phyloP scores from a whole-genome alignment of 2,329 filamentous ascomycete genomes.

The Fusarium falciforme region DNA sequence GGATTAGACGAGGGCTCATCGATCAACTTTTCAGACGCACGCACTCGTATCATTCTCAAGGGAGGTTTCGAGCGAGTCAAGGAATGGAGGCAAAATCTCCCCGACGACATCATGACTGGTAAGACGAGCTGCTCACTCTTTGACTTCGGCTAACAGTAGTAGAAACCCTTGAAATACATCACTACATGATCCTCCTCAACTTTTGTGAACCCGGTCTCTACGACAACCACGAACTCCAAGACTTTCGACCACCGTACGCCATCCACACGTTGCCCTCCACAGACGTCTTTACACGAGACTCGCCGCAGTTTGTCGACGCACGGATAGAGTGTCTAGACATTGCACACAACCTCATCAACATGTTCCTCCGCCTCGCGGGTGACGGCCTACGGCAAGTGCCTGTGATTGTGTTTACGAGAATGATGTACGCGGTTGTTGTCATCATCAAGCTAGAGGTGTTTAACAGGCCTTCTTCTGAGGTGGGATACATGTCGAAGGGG shows the following conservation, averaged over 20 bases:
- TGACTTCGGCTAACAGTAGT: background rate
- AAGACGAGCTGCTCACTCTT: background rate
- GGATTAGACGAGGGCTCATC: slow-evolving; percentile 3
- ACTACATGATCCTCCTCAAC: slow-evolving; percentile 17
- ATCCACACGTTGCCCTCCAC: background rate
- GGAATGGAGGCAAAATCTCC: slow-evolving; percentile 5
- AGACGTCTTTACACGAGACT: background rate
- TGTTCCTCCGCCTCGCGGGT: background rate
- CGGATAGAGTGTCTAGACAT: slow-evolving; percentile 1
- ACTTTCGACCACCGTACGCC: slow-evolving; percentile 23
- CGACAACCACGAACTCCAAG: slow-evolving; percentile 8
- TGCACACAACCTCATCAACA: background rate
- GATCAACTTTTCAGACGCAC: slow-evolving; percentile 12
- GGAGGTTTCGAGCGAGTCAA: background rate
- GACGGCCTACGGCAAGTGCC: slow-evolving; percentile 4
- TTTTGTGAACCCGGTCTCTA: slow-evolving; percentile 20
- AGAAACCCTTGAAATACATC: slow-evolving; percentile 21
- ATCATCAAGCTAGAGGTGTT: slow-evolving; percentile 20
- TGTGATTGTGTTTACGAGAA: slow-evolving; percentile 18
- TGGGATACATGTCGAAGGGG: background rate
- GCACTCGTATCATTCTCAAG: slow-evolving; percentile 9
- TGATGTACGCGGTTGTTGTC: slow-evolving; percentile 9
- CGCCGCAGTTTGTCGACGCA: background rate
- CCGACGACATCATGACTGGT: slow-evolving; percentile 16
- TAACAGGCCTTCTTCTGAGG: background rate